Evolutionary conservation across 768 basidiomycete species (phyloP).

Genomic region (Tephrocybe sp.): DNA sequence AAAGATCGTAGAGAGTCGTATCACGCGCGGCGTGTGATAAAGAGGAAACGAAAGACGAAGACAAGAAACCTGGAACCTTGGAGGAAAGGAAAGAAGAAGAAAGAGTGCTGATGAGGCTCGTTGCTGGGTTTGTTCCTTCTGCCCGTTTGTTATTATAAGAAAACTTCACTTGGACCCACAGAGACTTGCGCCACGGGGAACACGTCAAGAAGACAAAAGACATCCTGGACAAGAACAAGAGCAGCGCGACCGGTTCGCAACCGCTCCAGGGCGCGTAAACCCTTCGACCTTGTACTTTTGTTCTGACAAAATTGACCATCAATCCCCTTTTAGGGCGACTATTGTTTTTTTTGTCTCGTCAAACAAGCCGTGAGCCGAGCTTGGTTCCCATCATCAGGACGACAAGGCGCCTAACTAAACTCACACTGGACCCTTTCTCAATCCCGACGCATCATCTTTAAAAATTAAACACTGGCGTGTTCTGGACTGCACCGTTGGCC

Average conservation of each 20-base stretch:
- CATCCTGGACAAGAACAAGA: slow-evolving; percentile 17
- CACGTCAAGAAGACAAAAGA: slow-evolving; percentile 22
- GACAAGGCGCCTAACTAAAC: not conserved
- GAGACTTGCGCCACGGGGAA: slow-evolving; percentile 14
- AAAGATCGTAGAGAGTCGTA: slow-evolving; percentile 18
- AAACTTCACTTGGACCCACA: slow-evolving; percentile 31
- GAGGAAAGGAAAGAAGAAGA: slow-evolving; percentile 16
- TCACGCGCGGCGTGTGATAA: slow-evolving; percentile 36
- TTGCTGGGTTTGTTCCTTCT: slow-evolving; percentile 11
- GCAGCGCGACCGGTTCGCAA: not conserved
- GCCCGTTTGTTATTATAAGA: slow-evolving; percentile 17
- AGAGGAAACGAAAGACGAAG: slow-evolving; percentile 10
- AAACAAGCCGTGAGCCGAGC: slow-evolving; percentile 9
- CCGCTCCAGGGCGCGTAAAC: not conserved
- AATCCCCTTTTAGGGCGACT: slow-evolving; percentile 11
- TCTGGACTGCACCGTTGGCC: too few relatives aligned
- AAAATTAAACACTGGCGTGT: too few relatives aligned
- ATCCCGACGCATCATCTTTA: too few relatives aligned
- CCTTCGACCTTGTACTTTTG: slow-evolving; percentile 15
- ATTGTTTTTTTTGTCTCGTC: slow-evolving; percentile 15
- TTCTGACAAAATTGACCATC: slow-evolving; percentile 3
- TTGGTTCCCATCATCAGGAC: not conserved
- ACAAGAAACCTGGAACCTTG: slow-evolving; percentile 1
- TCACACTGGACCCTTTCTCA: too few relatives aligned
- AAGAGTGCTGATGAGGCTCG: slow-evolving; percentile 18